Conservation (phyloP, 768 basidiomycete genomes). For the Stropharia rugosoannulata region DNA sequence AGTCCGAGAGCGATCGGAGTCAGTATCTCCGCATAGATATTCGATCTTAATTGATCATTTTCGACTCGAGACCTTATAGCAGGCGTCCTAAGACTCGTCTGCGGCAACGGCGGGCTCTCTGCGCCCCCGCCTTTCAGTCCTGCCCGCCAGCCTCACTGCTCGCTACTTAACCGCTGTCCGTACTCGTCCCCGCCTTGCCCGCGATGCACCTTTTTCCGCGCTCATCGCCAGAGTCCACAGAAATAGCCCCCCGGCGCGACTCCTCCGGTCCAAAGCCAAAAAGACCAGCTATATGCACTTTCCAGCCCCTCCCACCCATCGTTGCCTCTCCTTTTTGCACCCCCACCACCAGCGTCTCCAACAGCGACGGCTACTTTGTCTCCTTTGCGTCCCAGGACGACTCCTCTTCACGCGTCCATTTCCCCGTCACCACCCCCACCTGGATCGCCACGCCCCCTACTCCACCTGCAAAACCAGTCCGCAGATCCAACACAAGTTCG, state of each 20-base stretch:
- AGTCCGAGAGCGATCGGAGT: background rate
- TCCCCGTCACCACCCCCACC: conserved; percentile 38
- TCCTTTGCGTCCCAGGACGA: conserved; percentile 7
- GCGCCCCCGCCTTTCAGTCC: conserved; percentile 1
- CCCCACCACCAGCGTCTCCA: conserved; percentile 36
- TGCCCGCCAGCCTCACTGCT: conserved; percentile 14
- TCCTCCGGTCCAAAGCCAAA: conserved; percentile 14
- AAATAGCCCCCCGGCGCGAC: conserved; percentile 12
- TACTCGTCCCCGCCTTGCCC: conserved; percentile 14
- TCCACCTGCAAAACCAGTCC: conserved; percentile 44
- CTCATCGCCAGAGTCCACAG: conserved; percentile 16
- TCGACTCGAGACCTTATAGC: background rate
- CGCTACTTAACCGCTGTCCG: conserved; percentile 7
- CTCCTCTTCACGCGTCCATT: conserved; percentile 11
- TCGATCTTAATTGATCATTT: background rate
- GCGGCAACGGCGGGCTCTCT: background rate
- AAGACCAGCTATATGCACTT: conserved; percentile 32
- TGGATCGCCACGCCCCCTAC: conserved; percentile 63
- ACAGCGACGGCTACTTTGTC: conserved; percentile 14
- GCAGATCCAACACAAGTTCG: conserved; percentile 33
- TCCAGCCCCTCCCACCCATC: conserved; percentile 55
- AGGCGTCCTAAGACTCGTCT: background rate
- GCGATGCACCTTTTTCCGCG: conserved; percentile 20
- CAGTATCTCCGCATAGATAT: background rate
- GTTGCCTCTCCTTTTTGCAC: conserved; percentile 59